Conservation (phyloP, 306 rosid genomes). For the Vigna mungo region DNA sequence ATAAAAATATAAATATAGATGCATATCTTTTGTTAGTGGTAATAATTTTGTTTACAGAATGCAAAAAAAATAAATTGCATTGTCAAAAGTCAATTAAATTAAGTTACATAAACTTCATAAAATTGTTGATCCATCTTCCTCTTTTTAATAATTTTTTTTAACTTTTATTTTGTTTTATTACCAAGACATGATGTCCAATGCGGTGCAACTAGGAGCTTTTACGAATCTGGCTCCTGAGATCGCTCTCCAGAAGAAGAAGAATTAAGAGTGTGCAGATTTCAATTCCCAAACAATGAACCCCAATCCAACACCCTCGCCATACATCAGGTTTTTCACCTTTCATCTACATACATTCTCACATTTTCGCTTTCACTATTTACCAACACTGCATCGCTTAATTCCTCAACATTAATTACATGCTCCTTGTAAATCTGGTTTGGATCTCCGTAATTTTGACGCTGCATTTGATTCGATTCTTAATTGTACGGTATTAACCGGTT, state of each 20-base stretch:
- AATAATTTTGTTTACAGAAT: no score
- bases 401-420: constrained; percentile 15
- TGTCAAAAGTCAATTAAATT: no score
- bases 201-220: constrained; percentile 14
- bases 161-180: not conserved
- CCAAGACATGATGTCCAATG: constrained; percentile 1
- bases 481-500: not conserved
- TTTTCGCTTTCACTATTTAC: not conserved
- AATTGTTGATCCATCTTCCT: no score
- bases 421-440: not conserved
- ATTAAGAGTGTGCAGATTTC: constrained; percentile 3
- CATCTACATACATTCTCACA: constrained; percentile 2
- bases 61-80: no score
- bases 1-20: no score
- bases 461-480: constrained; percentile 1
- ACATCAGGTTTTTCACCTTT: constrained; percentile 36
- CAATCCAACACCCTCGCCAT: constrained; percentile 31
- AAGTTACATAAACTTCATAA: no score
- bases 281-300: constrained; percentile 36
- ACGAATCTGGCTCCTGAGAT: constrained; percentile 38
- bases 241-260: not conserved
- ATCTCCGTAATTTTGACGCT: constrained; percentile 20
- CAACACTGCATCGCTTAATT: not conserved
- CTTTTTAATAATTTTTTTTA: not conserved
- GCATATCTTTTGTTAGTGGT: no score